phyloP scores from a whole-genome alignment of 1,284 basidiomycete species.

The Cryptococcus sp. region DNA sequence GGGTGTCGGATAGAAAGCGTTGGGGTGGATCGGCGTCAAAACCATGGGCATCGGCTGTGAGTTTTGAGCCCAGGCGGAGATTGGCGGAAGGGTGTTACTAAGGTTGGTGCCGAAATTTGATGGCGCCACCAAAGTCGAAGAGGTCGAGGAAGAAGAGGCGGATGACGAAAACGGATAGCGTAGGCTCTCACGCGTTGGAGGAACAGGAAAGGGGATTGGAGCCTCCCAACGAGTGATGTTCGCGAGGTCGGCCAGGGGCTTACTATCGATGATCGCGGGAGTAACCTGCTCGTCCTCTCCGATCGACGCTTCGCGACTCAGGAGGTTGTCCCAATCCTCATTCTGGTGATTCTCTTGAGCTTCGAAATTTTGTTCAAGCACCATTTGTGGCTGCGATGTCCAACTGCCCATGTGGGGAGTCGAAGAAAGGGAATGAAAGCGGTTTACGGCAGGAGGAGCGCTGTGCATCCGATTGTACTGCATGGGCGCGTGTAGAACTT shows the following conservation, averaged over 20 bases:
- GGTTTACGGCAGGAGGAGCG: slow-evolving; percentile 42
- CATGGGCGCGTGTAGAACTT: not conserved
- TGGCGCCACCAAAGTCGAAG: slow-evolving; percentile 28
- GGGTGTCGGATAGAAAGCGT: slow-evolving; percentile 24
- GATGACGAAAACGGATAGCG: slow-evolving; percentile 24
- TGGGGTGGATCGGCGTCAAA: slow-evolving; percentile 22
- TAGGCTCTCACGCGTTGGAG: slow-evolving; percentile 2
- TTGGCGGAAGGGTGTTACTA: slow-evolving; percentile 20
- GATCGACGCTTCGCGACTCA: slow-evolving; percentile 27
- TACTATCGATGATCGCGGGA: slow-evolving; percentile 4
- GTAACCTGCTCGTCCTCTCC: slow-evolving; percentile 14
- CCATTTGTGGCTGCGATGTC: slow-evolving; percentile 20
- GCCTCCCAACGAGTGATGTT: slow-evolving; percentile 16
- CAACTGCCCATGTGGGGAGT: slow-evolving; percentile 34
- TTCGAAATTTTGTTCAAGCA: slow-evolving; percentile 4
- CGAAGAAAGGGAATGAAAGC: slow-evolving; percentile 44
- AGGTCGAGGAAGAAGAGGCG: slow-evolving; percentile 31
- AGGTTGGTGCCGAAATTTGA: slow-evolving; percentile 18
- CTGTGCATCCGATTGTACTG: slow-evolving; percentile 34
- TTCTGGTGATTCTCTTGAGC: slow-evolving; percentile 17
- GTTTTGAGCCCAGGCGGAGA: slow-evolving; percentile 24
- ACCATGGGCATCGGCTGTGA: slow-evolving; percentile 10
- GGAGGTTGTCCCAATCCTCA: slow-evolving; percentile 30
- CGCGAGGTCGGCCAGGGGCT: not conserved
- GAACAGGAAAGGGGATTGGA: slow-evolving; percentile 19